Evolutionary conservation across 2,329 filamentous ascomycete species (phyloP).

Genomic region (Elsinoe arachidis): DNA sequence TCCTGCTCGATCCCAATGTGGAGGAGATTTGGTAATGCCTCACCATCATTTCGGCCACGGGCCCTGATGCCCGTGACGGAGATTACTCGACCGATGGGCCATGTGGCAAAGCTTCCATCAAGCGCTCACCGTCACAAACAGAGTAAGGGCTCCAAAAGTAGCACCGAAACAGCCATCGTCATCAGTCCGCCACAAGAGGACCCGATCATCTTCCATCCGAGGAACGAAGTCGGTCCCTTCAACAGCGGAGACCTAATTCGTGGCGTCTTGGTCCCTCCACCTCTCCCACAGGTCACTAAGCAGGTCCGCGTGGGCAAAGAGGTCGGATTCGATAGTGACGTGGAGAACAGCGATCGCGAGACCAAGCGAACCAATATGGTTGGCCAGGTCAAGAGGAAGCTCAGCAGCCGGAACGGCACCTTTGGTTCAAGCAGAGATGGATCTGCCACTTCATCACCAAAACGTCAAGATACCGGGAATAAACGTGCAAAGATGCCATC

Average conservation of each 20-base stretch:
- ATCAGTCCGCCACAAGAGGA: background rate
- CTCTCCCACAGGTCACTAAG: conserved; percentile 12
- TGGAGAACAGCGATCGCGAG: conserved; percentile 1
- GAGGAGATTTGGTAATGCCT: conserved; percentile 11
- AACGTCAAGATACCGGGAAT: background rate
- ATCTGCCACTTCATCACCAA: background rate
- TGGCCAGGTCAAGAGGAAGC: conserved; percentile 8
- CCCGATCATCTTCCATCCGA: background rate
- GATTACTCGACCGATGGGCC: background rate
- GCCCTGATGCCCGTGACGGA: conserved; percentile 10
- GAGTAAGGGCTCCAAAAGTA: conserved; percentile 11
- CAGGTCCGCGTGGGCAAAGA: conserved; percentile 1
- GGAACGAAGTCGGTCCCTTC: conserved; percentile 8
- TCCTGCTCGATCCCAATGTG: conserved; percentile 53
- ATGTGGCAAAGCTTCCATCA: conserved; percentile 1
- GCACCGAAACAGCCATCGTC: conserved; percentile 4
- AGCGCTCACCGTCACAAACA: conserved; percentile 9
- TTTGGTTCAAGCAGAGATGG: background rate
- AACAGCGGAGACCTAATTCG: conserved; percentile 9
- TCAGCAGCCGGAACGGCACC: conserved; percentile 1
- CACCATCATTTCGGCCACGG: conserved; percentile 4
- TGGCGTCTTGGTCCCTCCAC: conserved; percentile 5
- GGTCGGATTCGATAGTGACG: background rate
- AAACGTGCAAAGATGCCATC: background rate
- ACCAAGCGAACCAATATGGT: conserved; percentile 2